Evolutionary conservation across 2,329 filamentous ascomycete genomes (phyloP).

Genomic region (Sclerotinia glacialis): DNA sequence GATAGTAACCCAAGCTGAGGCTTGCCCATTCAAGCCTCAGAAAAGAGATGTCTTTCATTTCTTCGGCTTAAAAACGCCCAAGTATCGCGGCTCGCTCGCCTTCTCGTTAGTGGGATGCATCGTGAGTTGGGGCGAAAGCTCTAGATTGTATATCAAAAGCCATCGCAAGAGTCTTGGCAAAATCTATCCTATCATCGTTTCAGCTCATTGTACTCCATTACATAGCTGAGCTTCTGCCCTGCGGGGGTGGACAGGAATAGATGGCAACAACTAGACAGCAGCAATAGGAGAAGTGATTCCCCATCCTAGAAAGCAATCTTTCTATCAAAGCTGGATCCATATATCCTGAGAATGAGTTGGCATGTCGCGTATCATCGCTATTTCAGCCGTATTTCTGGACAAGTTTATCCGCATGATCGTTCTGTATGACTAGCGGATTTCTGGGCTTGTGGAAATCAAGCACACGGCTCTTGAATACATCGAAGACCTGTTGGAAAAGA

Average conservation of each 20-base stretch:
- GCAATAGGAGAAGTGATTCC: neutral
- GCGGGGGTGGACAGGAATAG: neutral
- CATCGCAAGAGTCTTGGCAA: neutral
- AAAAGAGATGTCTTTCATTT: neutral
- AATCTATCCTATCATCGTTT: neutral
- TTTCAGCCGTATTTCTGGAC: conserved; percentile 2
- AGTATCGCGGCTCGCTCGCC: conserved; percentile 5
- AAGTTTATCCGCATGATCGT: conserved; percentile 15
- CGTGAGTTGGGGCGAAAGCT: neutral
- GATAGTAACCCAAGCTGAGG: neutral
- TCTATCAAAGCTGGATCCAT: too few relatives aligned
- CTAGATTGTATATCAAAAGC: neutral
- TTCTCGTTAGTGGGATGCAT: neutral
- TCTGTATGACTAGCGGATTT: conserved; percentile 10
- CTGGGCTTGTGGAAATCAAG: neutral
- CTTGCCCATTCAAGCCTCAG: conserved; percentile 3
- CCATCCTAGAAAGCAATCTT: neutral
- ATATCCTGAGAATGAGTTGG: neutral
- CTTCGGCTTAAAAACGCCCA: neutral
- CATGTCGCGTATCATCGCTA: conserved; percentile 8
- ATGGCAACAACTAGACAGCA: neutral
- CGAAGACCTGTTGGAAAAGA: neutral
- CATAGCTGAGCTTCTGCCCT: neutral
- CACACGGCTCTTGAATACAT: too few relatives aligned
- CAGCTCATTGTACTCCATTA: neutral